These are phyloP conservation scores for Hyaloscypha finlandica DNA, from an alignment of 495 filamentous ascomycete species.

Conservation along the genomic window DNA sequence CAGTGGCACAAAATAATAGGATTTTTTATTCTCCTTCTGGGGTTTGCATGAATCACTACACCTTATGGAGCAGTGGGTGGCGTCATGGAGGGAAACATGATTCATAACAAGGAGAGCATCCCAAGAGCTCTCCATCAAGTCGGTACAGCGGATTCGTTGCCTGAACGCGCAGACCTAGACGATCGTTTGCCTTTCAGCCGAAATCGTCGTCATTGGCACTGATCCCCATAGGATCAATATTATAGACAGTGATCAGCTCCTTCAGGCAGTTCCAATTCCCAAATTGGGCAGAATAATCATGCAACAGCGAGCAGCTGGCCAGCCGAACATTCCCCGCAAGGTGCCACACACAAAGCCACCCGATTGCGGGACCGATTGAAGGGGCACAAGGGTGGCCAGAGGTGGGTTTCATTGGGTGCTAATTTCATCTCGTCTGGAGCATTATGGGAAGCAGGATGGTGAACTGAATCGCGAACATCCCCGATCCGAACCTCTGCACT, in stretches of 20 bases:
- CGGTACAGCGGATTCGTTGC: neutral
- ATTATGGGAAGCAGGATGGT: slow-evolving; percentile 22
- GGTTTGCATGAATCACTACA: slow-evolving; percentile 27
- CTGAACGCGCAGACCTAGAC: slow-evolving; percentile 24
- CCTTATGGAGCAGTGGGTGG: slow-evolving; percentile 13
- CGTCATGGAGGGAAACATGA: slow-evolving; percentile 27
- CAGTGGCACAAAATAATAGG: neutral
- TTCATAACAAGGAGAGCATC: neutral
- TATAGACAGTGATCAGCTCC: slow-evolving; percentile 25
- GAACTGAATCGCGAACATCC: neutral
- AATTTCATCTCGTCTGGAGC: slow-evolving; percentile 32
- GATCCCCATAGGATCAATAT: slow-evolving; percentile 27
- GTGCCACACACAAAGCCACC: neutral
- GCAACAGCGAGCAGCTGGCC: slow-evolving; percentile 13
- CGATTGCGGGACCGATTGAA: neutral
- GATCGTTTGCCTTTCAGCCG: slow-evolving; percentile 18
- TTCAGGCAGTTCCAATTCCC: slow-evolving; percentile 22
- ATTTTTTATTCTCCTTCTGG: slow-evolving; percentile 13
- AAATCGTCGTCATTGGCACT: slow-evolving; percentile 23
- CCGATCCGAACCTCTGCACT: slow-evolving; percentile 18
- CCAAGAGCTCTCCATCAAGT: slow-evolving; percentile 8
- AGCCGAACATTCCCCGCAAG: slow-evolving; percentile 12
- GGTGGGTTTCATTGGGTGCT: slow-evolving; percentile 23
- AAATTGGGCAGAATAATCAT: slow-evolving; percentile 24
- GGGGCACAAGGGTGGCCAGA: slow-evolving; percentile 7